Evolutionary conservation across 1,284 basidiomycete species (phyloP).

Genomic region (Cerioporus squamosus): DNA sequence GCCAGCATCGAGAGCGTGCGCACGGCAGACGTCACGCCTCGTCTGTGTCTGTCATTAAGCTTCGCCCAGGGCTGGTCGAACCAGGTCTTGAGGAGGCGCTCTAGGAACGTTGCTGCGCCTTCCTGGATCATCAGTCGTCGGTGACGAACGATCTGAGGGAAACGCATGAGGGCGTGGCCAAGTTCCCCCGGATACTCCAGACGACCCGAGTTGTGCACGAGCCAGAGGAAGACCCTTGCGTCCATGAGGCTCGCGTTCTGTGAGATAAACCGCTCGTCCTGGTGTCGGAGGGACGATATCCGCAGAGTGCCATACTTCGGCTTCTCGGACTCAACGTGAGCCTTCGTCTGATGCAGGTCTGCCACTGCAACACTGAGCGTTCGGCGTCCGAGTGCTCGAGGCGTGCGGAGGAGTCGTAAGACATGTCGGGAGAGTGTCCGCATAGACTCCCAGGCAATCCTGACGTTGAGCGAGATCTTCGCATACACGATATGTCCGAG

Average conservation of each 20-base stretch:
- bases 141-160: constrained; percentile 5
- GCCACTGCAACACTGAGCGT: too few relatives aligned
- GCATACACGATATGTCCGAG: too few relatives aligned
- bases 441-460: too few relatives aligned
- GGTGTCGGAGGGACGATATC: neutral
- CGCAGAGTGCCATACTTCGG: neutral
- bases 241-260: constrained; percentile 3
- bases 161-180: neutral
- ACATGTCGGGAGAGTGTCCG: too few relatives aligned
- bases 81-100: constrained; percentile 4
- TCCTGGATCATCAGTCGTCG: constrained; percentile 1
- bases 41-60: neutral
- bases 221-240: neutral
- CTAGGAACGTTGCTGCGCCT: neutral
- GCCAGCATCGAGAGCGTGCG: neutral
- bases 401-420: too few relatives aligned
- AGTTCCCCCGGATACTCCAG: neutral
- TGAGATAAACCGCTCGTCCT: constrained; percentile 2
- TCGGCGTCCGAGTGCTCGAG: too few relatives aligned
- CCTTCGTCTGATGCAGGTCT: too few relatives aligned
- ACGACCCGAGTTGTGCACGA: constrained; percentile 2
- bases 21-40: neutral
- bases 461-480: too few relatives aligned
- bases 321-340: neutral
- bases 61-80: neutral